Conservation (phyloP, 2,329 filamentous ascomycete species). For the Aspergillus costaricaensis region DNA sequence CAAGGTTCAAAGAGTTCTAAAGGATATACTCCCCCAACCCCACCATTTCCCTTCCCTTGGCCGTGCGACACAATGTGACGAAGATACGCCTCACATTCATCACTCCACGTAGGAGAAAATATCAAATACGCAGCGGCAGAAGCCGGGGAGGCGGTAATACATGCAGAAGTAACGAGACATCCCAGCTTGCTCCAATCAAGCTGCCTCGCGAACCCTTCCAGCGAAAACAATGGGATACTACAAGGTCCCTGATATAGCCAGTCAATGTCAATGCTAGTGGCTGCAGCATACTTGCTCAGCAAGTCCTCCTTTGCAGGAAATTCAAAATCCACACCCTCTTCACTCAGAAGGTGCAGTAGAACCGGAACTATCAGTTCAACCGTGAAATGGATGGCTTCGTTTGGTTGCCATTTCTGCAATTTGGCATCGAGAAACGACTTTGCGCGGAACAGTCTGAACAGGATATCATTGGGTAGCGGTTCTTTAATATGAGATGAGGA, state of each 20-base stretch:
- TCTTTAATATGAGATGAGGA: no score
- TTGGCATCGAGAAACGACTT: constrained; percentile 2
- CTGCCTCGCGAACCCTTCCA: constrained; percentile 42
- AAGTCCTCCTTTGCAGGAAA: constrained; percentile 10
- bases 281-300: not conserved
- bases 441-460: not conserved
- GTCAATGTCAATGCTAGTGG: not conserved
- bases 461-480: not conserved
- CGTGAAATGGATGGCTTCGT: constrained; percentile 5
- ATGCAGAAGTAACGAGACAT: constrained; percentile 32
- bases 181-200: constrained; percentile 39
- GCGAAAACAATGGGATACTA: constrained; percentile 30
- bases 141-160: constrained; percentile 43
- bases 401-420: not conserved
- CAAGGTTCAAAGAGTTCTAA: constrained; percentile 26
- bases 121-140: constrained; percentile 44
- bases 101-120: constrained; percentile 31
- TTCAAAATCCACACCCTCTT: constrained; percentile 6
- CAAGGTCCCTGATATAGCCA: constrained; percentile 9
- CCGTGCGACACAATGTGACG: constrained; percentile 18
- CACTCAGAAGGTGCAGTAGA: not conserved
- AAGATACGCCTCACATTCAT: constrained; percentile 36
- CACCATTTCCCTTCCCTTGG: constrained; percentile 15
- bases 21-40: constrained; percentile 30
- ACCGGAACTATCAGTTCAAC: constrained; percentile 9